phyloP scores from a whole-genome alignment of 352 stramenopile species.

The Phytophthora megakarya region DNA sequence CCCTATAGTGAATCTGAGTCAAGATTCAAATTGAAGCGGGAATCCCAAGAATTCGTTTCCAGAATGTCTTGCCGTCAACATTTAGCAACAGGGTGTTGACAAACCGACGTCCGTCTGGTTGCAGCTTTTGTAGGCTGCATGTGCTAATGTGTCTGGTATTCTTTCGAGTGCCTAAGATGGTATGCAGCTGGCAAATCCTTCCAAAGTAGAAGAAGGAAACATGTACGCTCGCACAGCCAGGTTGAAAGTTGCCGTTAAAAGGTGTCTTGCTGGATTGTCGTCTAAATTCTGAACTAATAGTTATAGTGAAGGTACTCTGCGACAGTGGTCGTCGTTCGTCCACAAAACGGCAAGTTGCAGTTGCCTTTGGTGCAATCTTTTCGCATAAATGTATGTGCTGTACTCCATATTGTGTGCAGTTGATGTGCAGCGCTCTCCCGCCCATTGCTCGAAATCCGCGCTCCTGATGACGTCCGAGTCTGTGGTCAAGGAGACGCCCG shows the following conservation, averaged over 20 bases:
- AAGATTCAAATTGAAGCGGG: slow-evolving; percentile 14
- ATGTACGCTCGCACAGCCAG: background rate
- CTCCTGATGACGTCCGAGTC: slow-evolving; percentile 18
- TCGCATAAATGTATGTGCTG: background rate
- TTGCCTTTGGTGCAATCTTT: slow-evolving; percentile 20
- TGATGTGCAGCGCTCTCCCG: slow-evolving; percentile 14
- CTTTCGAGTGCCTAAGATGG: background rate
- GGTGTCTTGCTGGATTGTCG: too few relatives aligned
- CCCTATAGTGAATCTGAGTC: slow-evolving; percentile 22
- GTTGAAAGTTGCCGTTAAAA: too few relatives aligned
- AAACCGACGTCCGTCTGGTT: background rate
- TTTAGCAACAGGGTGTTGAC: too few relatives aligned
- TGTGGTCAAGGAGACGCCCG: slow-evolving; percentile 17
- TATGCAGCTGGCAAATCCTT: background rate
- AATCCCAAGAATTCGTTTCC: slow-evolving; percentile 6
- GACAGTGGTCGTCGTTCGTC: background rate
- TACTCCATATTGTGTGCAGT: slow-evolving; percentile 2
- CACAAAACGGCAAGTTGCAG: slow-evolving; percentile 2
- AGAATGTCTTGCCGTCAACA: slow-evolving; percentile 7
- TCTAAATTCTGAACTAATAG: too few relatives aligned
- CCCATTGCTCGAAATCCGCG: slow-evolving; percentile 8
- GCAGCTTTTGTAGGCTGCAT: background rate
- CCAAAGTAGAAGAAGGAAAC: background rate
- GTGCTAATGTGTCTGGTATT: background rate
- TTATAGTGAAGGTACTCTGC: too few relatives aligned